Percentiles rank a stretch among this genome's conserved stretches.
Conservation (phyloP, 2,329 filamentous ascomycete species). For the Colletotrichum spinosum region DNA sequence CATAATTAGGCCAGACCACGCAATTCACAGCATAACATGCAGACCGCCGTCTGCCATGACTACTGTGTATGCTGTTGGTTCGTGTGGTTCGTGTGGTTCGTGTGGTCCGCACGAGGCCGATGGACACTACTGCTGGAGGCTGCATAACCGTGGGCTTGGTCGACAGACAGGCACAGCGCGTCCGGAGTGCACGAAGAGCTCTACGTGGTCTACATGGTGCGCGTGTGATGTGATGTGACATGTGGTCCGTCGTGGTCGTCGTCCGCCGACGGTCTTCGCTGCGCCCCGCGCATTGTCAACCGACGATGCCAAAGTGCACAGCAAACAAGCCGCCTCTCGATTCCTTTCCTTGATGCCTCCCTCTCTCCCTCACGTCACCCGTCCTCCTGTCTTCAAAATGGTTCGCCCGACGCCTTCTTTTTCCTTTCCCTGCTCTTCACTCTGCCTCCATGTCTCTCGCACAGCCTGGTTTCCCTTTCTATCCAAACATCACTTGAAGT, state of each 20-base stretch:
- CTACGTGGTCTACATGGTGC: too few relatives aligned
- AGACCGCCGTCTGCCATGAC: not conserved
- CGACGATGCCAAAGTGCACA: constrained; percentile 10
- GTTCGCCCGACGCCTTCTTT: constrained; percentile 24
- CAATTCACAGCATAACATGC: not conserved
- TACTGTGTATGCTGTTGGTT: not conserved
- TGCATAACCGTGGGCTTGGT: not conserved
- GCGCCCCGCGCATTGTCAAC: not conserved
- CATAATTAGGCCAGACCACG: too few relatives aligned
- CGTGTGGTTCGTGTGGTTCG: constrained; percentile 20
- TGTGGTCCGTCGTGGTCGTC: too few relatives aligned
- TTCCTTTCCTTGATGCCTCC: not conserved
- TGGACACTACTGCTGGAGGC: constrained; percentile 7
- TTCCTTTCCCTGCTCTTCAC: too few relatives aligned
- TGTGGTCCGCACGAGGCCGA: constrained; percentile 20
- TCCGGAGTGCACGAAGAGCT: constrained; percentile 25
- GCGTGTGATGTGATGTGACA: too few relatives aligned
- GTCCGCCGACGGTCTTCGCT: too few relatives aligned
- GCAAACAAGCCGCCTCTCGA: constrained; percentile 19
- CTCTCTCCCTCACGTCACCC: constrained; percentile 20
- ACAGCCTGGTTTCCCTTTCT: constrained; percentile 12
- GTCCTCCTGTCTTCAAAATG: constrained; percentile 26
- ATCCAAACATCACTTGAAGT: too few relatives aligned
- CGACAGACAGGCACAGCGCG: constrained; percentile 15
- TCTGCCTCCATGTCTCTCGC: not conserved